A percentile compares a stretch with the other conserved stretches of the same genome.
phyloP scores from a whole-genome alignment of 352 stramenopile genomes.

The Pythium biforme region DNA sequence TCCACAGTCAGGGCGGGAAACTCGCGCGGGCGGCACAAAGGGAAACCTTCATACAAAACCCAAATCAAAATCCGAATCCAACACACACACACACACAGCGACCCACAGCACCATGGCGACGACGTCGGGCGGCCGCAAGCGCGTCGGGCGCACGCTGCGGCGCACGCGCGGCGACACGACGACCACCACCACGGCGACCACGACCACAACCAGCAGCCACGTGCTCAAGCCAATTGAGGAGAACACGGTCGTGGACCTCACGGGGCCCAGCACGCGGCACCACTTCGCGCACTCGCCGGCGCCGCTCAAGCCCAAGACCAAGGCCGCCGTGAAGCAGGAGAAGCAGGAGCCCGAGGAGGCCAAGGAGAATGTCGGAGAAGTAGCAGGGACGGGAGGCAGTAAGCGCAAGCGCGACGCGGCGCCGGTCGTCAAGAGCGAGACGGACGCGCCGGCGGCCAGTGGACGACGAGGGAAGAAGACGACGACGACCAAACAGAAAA shows the following conservation, averaged over 20 bases:
- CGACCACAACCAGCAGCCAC: slow-evolving; percentile 13
- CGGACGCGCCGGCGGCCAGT: background rate
- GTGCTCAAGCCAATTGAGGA: slow-evolving; percentile 57
- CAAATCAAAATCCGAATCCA: background rate
- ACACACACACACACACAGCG: background rate
- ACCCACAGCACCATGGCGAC: slow-evolving; percentile 40
- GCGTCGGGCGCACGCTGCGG: slow-evolving; percentile 47
- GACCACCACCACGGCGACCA: background rate
- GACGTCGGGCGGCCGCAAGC: slow-evolving; percentile 29
- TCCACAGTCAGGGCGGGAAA: background rate
- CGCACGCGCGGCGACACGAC: slow-evolving; percentile 23
- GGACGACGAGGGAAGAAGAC: slow-evolving; percentile 2
- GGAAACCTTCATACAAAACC: background rate
- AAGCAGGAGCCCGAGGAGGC: slow-evolving; percentile 23
- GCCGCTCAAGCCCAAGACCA: slow-evolving; percentile 19
- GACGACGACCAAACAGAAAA: too few species aligned
- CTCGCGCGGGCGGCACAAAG: background rate
- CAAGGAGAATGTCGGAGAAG: slow-evolving; percentile 1
- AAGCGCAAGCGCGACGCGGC: slow-evolving; percentile 24
- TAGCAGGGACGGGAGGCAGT: background rate
- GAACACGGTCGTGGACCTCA: slow-evolving; percentile 49
- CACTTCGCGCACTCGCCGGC: slow-evolving; percentile 33
- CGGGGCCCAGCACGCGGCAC: slow-evolving; percentile 21
- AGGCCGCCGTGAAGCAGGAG: slow-evolving; percentile 13
- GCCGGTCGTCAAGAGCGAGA: background rate